These are phyloP conservation scores for Buddleja alternifolia DNA, from an alignment of 257 asterid genomes.

Conservation along the genomic window DNA sequence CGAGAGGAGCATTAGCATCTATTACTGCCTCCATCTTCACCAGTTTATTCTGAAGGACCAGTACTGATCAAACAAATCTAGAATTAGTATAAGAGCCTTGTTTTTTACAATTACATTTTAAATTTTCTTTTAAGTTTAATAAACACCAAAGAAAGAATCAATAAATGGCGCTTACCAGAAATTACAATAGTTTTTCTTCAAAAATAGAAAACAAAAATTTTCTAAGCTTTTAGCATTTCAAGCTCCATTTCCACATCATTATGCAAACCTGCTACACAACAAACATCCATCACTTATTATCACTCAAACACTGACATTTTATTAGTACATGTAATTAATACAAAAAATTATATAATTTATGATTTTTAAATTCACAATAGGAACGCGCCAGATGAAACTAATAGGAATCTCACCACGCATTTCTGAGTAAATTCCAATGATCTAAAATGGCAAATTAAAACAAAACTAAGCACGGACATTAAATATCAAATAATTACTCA, in stretches of 20 bases:
- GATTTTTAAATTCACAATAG: neutral
- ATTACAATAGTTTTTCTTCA: too few relatives aligned
- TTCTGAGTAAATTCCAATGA: neutral
- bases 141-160: neutral
- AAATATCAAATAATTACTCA: neutral
- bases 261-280: slow-evolving; percentile 1
- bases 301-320: neutral
- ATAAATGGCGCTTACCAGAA: slow-evolving; percentile 15
- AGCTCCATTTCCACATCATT: slow-evolving; percentile 17
- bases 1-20: slow-evolving; percentile 42
- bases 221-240: neutral
- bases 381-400: neutral
- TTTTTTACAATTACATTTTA: neutral
- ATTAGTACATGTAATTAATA: neutral
- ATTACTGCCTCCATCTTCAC: slow-evolving; percentile 45
- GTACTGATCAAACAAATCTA: slow-evolving; percentile 28
- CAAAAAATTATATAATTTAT: neutral
- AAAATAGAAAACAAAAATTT: neutral
- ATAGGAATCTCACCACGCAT: neutral
- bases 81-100: neutral
- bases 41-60: slow-evolving; percentile 9
- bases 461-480: neutral
- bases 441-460: neutral
- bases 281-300: neutral
- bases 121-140: neutral